These are phyloP conservation scores for Isatis tinctoria DNA, from an alignment of 345 rosid genomes.

Conservation along the genomic window DNA sequence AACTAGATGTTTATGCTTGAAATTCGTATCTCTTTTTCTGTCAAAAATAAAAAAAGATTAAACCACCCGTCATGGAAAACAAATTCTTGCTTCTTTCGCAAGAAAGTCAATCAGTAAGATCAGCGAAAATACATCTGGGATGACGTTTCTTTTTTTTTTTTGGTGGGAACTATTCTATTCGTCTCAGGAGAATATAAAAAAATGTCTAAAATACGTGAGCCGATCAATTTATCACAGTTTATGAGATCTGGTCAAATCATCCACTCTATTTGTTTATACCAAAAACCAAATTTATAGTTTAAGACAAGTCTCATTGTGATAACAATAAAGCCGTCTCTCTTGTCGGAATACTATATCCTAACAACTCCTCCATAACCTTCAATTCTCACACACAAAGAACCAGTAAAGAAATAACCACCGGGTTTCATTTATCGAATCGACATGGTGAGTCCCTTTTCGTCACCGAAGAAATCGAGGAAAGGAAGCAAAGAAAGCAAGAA, in stretches of 20 bases:
- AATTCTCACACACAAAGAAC: not conserved
- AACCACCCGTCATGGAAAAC: not conserved
- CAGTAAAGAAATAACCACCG: no score
- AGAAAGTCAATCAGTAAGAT: constrained; percentile 21
- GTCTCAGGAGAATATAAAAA: not conserved
- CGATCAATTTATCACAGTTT: constrained; percentile 4
- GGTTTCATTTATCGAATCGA: not conserved
- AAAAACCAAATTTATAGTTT: not conserved
- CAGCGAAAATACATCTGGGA: constrained; percentile 9
- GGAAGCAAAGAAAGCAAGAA: constrained; percentile 43
- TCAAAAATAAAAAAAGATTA: not conserved
- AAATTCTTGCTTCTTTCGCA: constrained; percentile 7
- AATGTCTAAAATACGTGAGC: constrained; percentile 6
- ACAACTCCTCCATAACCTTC: constrained; percentile 8
- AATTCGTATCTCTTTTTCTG: not conserved
- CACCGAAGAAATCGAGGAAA: constrained; percentile 32
- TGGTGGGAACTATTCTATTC: not conserved
- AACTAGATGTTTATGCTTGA: not conserved
- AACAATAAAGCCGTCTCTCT: constrained; percentile 13
- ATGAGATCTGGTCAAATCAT: constrained; percentile 27
- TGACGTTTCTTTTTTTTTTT: constrained; percentile 2
- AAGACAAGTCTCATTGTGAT: constrained; percentile 16
- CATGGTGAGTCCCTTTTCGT: constrained; percentile 27
- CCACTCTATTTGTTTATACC: constrained; percentile 8
- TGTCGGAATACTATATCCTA: constrained; percentile 4